Base-by-base conservation (phyloP, 140 eudicot species). In the Erigeron philadelphicus region DNA sequence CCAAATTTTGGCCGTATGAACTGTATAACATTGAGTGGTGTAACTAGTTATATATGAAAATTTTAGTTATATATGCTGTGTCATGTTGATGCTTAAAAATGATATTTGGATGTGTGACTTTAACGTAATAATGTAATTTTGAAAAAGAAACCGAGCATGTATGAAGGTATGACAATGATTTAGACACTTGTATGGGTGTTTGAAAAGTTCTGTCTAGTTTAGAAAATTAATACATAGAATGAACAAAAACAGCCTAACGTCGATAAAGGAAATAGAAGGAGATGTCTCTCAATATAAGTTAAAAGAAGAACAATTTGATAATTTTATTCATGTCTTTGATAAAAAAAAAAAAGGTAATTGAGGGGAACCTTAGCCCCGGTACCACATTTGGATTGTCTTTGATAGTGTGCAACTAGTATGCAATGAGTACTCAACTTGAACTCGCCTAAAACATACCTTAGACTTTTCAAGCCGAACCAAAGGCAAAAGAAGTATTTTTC, bases 401-500 rank as follows among this genome's bases (percentile, higher is more conserved):
- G 53, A 64, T 16, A 12, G 55, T 49, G 5, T 49, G 55, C 6
- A 13, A 15, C 55, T 49, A 49, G 55, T 13, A 49, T 5, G 9
- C 8, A 23, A 49, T 31, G 38, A 21, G 25, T 21, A 21, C 25
- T 21, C 25, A 21, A 61, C n/a, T 8, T 64, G 43, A 68, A 18
- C 6, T 42, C 60, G 19, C 18, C 57, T 1, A 75, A 21, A 61
- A 6, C 65, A 47, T 71, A 87, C 97, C 97, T 79, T 35, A 90
- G 81, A 72, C 72, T 81, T 78, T 74, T 85, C 74, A 90, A 79
- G 50, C 97, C 97, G 52, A 81, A 85, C 97, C 97, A 90, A 65
- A 90, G 83, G 81, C 95, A 85, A 78, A 85, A 90, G 62, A 90
- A 86, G 81, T 85, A 86, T 66, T 80, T 85, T n/a, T 81, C 82